These are phyloP conservation scores for Aspergillus conjunctus DNA, from an alignment of 495 filamentous ascomycete genomes.

Conservation along the genomic window DNA sequence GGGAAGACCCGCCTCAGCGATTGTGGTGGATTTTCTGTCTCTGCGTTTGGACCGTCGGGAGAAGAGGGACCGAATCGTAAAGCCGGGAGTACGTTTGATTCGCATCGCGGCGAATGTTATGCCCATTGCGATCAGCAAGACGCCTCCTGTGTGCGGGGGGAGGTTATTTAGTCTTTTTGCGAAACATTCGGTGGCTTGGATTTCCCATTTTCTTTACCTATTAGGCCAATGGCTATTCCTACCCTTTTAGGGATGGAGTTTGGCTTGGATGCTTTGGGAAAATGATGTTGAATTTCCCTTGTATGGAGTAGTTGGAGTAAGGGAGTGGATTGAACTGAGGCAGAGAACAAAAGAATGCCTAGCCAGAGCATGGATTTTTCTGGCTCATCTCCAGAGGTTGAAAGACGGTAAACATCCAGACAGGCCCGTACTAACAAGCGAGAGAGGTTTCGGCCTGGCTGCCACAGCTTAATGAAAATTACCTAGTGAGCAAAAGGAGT, in stretches of 20 bases:
- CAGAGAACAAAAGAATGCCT: neutral
- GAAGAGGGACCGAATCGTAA: conserved; percentile 14
- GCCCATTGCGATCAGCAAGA: neutral
- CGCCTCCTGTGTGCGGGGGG: neutral
- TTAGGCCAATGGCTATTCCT: neutral
- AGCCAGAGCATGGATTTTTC: conserved; percentile 2
- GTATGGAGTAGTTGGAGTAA: neutral
- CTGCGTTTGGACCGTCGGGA: conserved; percentile 13
- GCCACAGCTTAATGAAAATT: too few species aligned
- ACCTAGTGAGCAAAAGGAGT: too few species aligned
- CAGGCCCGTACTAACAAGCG: neutral
- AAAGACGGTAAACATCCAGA: neutral
- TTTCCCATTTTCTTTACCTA: neutral
- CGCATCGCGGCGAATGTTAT: conserved; percentile 4
- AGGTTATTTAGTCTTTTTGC: neutral
- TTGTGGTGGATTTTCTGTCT: neutral
- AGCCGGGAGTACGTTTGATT: conserved; percentile 2
- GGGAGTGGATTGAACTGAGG: neutral
- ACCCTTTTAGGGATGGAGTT: neutral
- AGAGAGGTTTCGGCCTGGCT: too few species aligned
- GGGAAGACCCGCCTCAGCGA: neutral
- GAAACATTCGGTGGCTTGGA: neutral
- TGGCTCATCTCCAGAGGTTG: neutral
- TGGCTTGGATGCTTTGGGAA: neutral
- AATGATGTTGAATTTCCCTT: neutral